These are phyloP conservation scores for Pseudocohnilembus persalinus DNA, from an alignment of 169 alveolate genomes.

Conservation along the genomic window DNA sequence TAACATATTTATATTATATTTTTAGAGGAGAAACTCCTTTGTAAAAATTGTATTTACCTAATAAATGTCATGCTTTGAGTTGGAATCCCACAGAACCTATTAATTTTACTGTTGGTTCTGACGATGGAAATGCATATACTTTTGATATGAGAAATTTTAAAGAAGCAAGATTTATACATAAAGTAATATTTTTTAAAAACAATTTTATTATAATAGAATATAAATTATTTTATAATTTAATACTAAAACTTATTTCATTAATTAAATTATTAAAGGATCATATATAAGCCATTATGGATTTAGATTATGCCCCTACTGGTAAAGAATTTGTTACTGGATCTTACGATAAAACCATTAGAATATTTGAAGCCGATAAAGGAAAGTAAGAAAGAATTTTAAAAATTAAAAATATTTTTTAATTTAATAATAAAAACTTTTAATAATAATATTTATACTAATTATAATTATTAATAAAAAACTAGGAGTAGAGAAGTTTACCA, in stretches of 20 bases:
- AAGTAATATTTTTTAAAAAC: constrained; percentile 49
- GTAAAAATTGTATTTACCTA: constrained; percentile 31
- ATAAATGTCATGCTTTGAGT: constrained; percentile 91
- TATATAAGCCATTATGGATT: constrained; percentile 79
- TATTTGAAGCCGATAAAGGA: constrained; percentile 91
- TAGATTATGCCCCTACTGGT: constrained; percentile 97
- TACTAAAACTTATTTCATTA: too few relatives aligned
- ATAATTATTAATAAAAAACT: too few relatives aligned
- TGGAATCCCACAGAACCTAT: constrained; percentile 99
- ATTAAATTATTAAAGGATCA: too few relatives aligned
- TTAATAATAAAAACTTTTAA: too few relatives aligned
- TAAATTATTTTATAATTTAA: too few relatives aligned
- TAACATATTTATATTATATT: too few relatives aligned
- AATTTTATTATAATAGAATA: too few relatives aligned
- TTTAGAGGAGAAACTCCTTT: constrained; percentile 44
- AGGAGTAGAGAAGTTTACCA: constrained; percentile 96
- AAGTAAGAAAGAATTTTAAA: not conserved
- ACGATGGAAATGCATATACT: constrained; percentile 96
- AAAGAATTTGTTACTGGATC: constrained; percentile 97
- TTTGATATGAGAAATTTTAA: constrained; percentile 96
- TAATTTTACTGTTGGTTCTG: constrained; percentile 97
- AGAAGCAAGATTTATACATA: constrained; percentile 92
- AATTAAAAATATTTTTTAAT: too few relatives aligned
- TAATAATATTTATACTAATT: not conserved
- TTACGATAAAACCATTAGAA: constrained; percentile 96